phyloP scores from a whole-genome alignment of 1,284 basidiomycete genomes.

The Tilletiaria anomala region DNA sequence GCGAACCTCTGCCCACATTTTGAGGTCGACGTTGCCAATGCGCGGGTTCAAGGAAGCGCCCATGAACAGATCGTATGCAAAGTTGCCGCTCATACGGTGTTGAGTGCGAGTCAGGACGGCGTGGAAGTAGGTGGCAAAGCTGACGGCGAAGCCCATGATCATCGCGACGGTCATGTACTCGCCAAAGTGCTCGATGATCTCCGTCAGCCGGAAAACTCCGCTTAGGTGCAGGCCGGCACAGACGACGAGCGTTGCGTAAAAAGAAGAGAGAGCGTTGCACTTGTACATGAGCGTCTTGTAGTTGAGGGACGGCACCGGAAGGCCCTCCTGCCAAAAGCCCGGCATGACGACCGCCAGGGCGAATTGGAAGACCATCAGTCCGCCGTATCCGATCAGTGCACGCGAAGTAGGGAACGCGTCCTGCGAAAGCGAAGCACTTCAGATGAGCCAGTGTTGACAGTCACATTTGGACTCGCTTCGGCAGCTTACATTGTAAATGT shows the following conservation, averaged over 20 bases:
- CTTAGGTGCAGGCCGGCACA: conserved; percentile 64
- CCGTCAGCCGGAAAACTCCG: conserved; percentile 73
- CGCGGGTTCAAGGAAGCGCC: conserved; percentile 87
- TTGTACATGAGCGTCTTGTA: conserved; percentile 91
- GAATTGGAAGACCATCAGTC: conserved; percentile 77
- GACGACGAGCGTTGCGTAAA: conserved; percentile 72
- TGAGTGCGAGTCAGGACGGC: conserved; percentile 32
- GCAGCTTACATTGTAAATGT: conserved; percentile 46
- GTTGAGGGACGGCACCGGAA: conserved; percentile 38
- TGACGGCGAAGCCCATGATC: conserved; percentile 65
- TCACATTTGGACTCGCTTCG: neutral
- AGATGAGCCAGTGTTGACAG: neutral
- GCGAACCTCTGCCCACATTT: conserved; percentile 97
- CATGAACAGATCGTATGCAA: conserved; percentile 62
- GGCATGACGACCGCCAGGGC: conserved; percentile 79
- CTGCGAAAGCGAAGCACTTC: conserved; percentile 42
- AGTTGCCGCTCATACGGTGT: conserved; percentile 74
- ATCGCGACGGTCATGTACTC: conserved; percentile 91
- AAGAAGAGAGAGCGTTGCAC: conserved; percentile 69
- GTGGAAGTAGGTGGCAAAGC: conserved; percentile 30
- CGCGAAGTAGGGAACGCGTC: conserved; percentile 79
- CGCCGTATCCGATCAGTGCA: conserved; percentile 56
- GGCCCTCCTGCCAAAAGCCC: conserved; percentile 71
- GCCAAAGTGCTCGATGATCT: conserved; percentile 93
- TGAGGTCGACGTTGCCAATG: conserved; percentile 81